Evolutionary conservation across 164 flowering plant species (phyloP).

Genomic region (Dillenia suffruticosa): DNA sequence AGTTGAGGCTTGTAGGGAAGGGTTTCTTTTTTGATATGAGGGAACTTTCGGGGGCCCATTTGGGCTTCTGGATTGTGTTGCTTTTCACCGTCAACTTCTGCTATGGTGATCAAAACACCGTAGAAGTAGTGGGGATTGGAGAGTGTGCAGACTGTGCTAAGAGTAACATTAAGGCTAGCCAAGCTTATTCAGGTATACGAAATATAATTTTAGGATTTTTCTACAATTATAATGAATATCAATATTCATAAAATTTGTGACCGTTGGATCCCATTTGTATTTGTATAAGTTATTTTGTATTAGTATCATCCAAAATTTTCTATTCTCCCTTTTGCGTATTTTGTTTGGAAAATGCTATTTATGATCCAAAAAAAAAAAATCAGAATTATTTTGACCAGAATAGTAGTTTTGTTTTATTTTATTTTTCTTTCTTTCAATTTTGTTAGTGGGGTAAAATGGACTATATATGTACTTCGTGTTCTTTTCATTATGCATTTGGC

Average conservation of each 20-base stretch:
- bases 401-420: too few species aligned
- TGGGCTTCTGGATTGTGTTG: conserved; percentile 32
- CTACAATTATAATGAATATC: not conserved
- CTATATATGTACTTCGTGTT: too few species aligned
- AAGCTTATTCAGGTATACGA: conserved; percentile 64
- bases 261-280: not conserved
- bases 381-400: too few species aligned
- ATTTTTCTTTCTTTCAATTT: too few species aligned
- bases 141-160: conserved; percentile 66
- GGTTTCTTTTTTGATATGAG: conserved; percentile 26
- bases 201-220: conserved; percentile 1
- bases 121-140: conserved; percentile 65
- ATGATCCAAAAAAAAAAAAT: too few species aligned
- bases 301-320: too few species aligned
- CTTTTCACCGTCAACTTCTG: conserved; percentile 30
- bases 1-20: not conserved
- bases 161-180: conserved; percentile 37
- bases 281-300: too few species aligned
- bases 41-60: conserved; percentile 25
- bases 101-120: conserved; percentile 29
- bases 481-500: too few species aligned
- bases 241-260: not conserved
- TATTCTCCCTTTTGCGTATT: too few species aligned
- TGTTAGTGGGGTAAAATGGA: too few species aligned
- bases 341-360: too few species aligned